A percentile compares a stretch with the other conserved stretches of the same genome.
These are phyloP conservation scores for Ballota nigra DNA, from an alignment of 257 asterid genomes.

Conservation along the genomic window DNA sequence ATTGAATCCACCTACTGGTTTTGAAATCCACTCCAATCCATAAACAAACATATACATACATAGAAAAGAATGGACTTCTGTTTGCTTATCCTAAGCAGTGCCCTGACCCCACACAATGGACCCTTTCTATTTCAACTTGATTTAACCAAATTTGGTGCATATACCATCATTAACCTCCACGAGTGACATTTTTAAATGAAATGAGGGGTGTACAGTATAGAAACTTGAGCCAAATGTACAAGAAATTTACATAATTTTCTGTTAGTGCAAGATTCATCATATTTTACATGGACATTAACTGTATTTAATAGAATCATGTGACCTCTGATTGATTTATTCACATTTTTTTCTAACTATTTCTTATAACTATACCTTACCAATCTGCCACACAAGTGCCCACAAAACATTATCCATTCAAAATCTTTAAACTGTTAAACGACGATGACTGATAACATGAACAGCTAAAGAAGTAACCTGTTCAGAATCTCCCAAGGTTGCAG, in stretches of 20 bases:
- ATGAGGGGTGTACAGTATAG: background rate
- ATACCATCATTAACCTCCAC: background rate
- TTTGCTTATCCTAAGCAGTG: background rate
- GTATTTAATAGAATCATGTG: background rate
- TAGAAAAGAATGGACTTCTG: background rate
- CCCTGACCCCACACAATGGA: background rate
- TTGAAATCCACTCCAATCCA: too few relatives aligned
- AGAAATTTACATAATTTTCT: background rate
- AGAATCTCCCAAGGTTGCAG: constrained; percentile 50
- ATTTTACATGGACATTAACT: background rate
- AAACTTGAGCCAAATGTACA: background rate
- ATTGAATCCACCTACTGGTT: too few relatives aligned
- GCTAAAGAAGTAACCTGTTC: constrained; percentile 54
- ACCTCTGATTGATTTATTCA: background rate
- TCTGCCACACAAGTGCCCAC: background rate
- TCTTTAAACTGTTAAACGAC: background rate
- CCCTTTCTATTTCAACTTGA: background rate
- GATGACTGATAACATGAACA: background rate
- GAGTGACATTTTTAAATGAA: background rate
- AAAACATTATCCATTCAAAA: background rate
- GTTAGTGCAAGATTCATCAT: background rate
- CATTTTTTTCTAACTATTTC: background rate
- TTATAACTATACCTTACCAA: background rate
- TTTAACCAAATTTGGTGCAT: background rate
- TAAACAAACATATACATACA: too few relatives aligned